Conservation (phyloP, 163 green algal genomes). For the Scenedesmus sp. region DNA sequence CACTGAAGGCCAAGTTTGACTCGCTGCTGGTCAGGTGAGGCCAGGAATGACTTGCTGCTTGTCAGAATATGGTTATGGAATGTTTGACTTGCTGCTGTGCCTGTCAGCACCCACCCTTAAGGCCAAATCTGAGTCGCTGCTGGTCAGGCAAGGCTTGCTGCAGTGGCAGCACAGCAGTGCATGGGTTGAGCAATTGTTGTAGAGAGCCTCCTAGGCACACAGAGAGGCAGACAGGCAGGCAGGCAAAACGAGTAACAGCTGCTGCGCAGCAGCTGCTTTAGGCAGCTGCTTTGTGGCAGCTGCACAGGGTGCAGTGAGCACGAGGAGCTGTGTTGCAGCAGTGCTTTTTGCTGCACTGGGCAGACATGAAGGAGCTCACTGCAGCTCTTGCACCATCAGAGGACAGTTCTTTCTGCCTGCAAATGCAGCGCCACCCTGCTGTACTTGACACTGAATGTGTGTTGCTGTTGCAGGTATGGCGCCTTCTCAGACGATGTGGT, state of each 20-base stretch:
- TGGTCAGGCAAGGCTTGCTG: neutral
- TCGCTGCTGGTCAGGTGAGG: constrained; percentile 43
- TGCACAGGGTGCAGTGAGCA: too few species aligned
- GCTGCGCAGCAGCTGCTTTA: too few species aligned
- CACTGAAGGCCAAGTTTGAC: constrained; percentile 50
- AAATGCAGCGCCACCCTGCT: neutral
- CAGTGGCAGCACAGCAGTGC: too few species aligned
- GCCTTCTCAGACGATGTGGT: constrained; percentile 65
- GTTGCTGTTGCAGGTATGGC: constrained; percentile 52
- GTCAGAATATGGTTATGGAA: too few species aligned
- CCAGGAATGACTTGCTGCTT: too few species aligned
- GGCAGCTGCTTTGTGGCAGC: too few species aligned
- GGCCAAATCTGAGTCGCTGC: constrained; percentile 43
- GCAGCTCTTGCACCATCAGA: neutral
- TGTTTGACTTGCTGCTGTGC: constrained; percentile 5
- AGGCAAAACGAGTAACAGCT: too few species aligned
- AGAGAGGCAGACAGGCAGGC: too few species aligned
- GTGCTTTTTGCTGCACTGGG: neutral
- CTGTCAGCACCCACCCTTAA: constrained; percentile 27
- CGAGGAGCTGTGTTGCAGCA: neutral
- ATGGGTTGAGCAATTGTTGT: too few species aligned
- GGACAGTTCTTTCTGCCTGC: neutral
- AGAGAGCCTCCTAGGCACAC: too few species aligned
- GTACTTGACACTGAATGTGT: neutral
- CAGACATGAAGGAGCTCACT: neutral